Base-by-base conservation (phyloP, 495 filamentous ascomycete genomes). In the Hyaloscypha variabilis region DNA sequence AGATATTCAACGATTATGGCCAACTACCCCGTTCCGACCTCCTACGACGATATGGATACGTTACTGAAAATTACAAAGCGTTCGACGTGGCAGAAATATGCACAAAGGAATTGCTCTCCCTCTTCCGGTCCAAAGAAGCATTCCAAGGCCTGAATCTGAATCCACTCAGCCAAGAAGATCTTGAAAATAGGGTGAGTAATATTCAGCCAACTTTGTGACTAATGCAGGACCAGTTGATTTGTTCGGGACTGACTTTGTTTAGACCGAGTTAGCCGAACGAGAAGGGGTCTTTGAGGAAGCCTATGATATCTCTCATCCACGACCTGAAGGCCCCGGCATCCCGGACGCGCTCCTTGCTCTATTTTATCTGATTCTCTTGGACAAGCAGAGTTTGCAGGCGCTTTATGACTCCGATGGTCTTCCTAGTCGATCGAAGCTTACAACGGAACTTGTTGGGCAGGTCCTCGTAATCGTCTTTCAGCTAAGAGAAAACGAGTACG, bases 1-100 rank as follows among this genome's bases (percentile, higher is more conserved):
- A 97, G 72, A 87, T 97, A 23, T 87, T 96, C 70, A 97, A 97
- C 67, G 94, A 96, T 74, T 97, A 96, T 72, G 94, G 94, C 8
- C 87, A 91, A 34, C 84, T 96, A 25, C 88, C 92, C 2, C 89
- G 88, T 29, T 86, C 89, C 0, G 94, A 97, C 73, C 77, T 97
- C 23, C 83, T 98, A 23, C 84, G 94, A 23, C 81, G 94, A 26
- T 97, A 97, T 69, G 94, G 94, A 8, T 98, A 97, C 68, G 87
- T 94, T 14, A 96, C 92, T 2, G 75, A 81, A 30, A 87, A 88
- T 61, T 95, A 97, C 69, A 78, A 86, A 19, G 76, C 83, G 30
- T 91, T 89, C 73, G 93, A 98, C 72, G 93, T 97, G 6, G 86
- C 90, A 0, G 94, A 98, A 74, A 66, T 98, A 23, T 81, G 88